A percentile compares a stretch with the other conserved stretches of the same genome.
Evolutionary conservation across 2,329 filamentous ascomycete species (phyloP).

Genomic region (Aspergillus calidoustus): DNA sequence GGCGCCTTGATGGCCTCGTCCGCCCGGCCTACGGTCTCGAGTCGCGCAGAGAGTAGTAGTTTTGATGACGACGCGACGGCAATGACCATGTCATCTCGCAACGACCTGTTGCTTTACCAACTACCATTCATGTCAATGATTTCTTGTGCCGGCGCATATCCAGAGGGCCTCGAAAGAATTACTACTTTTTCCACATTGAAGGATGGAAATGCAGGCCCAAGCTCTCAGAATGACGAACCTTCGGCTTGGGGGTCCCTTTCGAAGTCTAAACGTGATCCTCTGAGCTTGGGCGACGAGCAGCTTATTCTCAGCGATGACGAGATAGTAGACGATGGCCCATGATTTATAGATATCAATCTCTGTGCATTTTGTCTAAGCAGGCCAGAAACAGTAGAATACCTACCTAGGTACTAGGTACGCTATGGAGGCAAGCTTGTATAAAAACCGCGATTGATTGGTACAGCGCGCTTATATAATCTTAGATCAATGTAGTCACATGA

Average conservation of each 20-base stretch:
- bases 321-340: slow-evolving; percentile 69
- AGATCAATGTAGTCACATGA: not conserved
- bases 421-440: too few species aligned
- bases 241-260: not conserved
- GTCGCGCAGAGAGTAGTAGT: too few species aligned
- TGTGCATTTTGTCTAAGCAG: not conserved
- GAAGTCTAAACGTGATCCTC: not conserved
- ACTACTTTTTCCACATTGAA: slow-evolving; percentile 49
- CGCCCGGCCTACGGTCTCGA: slow-evolving; percentile 40
- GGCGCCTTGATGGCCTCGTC: slow-evolving; percentile 38
- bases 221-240: not conserved
- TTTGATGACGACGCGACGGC: slow-evolving; percentile 16
- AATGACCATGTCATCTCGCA: slow-evolving; percentile 40
- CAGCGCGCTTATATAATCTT: not conserved
- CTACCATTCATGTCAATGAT: slow-evolving; percentile 84
- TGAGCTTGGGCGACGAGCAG: slow-evolving; percentile 38
- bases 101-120: slow-evolving; percentile 69
- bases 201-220: not conserved
- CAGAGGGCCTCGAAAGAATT: slow-evolving; percentile 69
- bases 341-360: not conserved
- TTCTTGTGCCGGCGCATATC: slow-evolving; percentile 39
- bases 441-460: too few species aligned
- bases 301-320: slow-evolving; percentile 81
- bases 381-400: too few species aligned
- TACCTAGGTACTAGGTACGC: too few species aligned